These are phyloP conservation scores for Fusarium sp. DNA, from an alignment of 2,329 filamentous ascomycete species.

Conservation along the genomic window DNA sequence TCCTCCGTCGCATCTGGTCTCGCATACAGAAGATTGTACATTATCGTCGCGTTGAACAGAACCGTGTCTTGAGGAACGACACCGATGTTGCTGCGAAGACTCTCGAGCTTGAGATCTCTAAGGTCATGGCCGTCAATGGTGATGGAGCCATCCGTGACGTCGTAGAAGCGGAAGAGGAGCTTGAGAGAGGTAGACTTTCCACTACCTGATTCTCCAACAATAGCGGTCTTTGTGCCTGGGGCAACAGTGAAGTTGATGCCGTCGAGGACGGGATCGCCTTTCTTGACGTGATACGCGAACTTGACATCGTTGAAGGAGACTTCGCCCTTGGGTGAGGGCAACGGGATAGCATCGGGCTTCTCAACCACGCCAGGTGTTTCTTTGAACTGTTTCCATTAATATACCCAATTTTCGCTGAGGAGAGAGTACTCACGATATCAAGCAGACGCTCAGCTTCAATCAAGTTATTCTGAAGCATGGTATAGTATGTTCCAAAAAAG, in stretches of 20 bases:
- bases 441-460: slow-evolving; percentile 58
- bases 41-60: slow-evolving; percentile 63
- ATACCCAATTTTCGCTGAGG: rapidly evolving
- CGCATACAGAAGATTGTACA: slow-evolving; percentile 65
- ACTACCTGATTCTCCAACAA: slow-evolving; percentile 57
- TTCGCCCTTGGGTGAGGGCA: slow-evolving; percentile 48
- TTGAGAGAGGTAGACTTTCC: slow-evolving; percentile 61
- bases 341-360: slow-evolving; percentile 48
- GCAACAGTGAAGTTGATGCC: slow-evolving; percentile 53
- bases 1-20: slow-evolving; percentile 58
- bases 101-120: slow-evolving; percentile 51
- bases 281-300: slow-evolving; percentile 54
- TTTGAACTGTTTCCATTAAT: slow-evolving; percentile 49
- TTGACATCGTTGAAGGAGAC: slow-evolving; percentile 54
- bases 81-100: slow-evolving; percentile 53
- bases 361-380: slow-evolving; percentile 55
- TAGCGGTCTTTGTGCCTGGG: slow-evolving; percentile 56
- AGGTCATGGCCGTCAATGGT: slow-evolving; percentile 58
- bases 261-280: slow-evolving; percentile 49
- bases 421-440: slow-evolving; percentile 47
- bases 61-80: slow-evolving; percentile 57
- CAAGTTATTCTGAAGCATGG: slow-evolving; percentile 56
- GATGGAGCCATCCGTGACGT: slow-evolving; percentile 56
- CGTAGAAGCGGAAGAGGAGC: slow-evolving; percentile 62
- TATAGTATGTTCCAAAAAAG: slow-evolving; percentile 65